phyloP scores from a whole-genome alignment of 2,329 filamentous ascomycete genomes.

The Nemania diffusa region DNA sequence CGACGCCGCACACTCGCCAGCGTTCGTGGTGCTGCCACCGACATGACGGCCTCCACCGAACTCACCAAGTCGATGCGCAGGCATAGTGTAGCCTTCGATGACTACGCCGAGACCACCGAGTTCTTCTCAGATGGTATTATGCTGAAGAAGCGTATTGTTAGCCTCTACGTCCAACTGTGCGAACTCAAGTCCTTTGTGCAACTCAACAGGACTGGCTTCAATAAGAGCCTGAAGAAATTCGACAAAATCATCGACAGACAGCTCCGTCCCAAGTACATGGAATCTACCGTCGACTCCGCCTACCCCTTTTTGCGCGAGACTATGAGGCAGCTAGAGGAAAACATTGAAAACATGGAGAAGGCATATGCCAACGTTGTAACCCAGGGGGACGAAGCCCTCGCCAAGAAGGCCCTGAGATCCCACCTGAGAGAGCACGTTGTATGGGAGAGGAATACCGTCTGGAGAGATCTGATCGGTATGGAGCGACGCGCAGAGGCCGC shows the following conservation, averaged over 20 bases:
- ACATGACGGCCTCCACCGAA: conserved; percentile 72
- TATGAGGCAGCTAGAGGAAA: conserved; percentile 74
- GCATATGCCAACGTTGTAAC: conserved; percentile 86
- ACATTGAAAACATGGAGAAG: conserved; percentile 78
- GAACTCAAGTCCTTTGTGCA: conserved; percentile 96
- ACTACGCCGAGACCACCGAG: conserved; percentile 80
- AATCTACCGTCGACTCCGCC: conserved; percentile 76
- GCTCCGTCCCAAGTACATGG: conserved; percentile 81
- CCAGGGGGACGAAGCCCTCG: conserved; percentile 78
- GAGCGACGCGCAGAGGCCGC: conserved; percentile 95
- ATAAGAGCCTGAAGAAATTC: conserved; percentile 97
- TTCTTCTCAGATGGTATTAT: conserved; percentile 77
- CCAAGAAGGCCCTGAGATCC: conserved; percentile 85
- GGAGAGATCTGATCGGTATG: conserved; percentile 98
- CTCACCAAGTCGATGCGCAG: conserved; percentile 66
- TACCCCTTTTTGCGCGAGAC: conserved; percentile 84
- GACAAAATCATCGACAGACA: conserved; percentile 93
- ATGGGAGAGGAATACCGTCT: conserved; percentile 98
- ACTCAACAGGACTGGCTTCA: conserved; percentile 95
- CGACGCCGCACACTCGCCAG: conserved; percentile 54
- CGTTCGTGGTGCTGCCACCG: conserved; percentile 56
- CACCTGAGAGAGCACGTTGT: conserved; percentile 96
- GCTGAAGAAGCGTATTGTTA: conserved; percentile 89
- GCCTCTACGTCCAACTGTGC: conserved; percentile 89
- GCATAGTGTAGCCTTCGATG: conserved; percentile 76